phyloP scores from a whole-genome alignment of 2,329 filamentous ascomycete species.

The Hymenoscyphus linearis region DNA sequence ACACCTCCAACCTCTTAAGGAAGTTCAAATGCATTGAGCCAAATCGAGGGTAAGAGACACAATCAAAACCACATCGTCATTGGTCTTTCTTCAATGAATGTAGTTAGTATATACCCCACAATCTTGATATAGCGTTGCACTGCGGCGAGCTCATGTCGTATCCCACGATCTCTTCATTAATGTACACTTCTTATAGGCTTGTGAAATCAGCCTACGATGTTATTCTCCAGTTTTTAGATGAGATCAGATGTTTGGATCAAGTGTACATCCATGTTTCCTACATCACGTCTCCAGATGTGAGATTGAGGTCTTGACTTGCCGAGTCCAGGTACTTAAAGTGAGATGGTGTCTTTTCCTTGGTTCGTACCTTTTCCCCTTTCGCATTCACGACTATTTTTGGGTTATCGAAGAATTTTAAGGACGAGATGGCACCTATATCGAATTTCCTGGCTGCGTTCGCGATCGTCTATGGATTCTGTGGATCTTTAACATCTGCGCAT shows the following conservation, averaged over 20 bases:
- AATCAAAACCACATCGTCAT: neutral
- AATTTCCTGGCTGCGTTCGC: slow-evolving; percentile 6
- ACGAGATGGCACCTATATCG: slow-evolving; percentile 9
- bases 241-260: slow-evolving; percentile 8
- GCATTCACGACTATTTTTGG: neutral
- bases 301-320: neutral
- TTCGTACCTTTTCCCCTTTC: neutral
- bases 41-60: neutral
- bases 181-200: slow-evolving; percentile 3
- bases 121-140: neutral
- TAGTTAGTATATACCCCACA: neutral
- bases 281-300: neutral
- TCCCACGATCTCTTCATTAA: slow-evolving; percentile 1
- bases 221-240: slow-evolving; percentile 3
- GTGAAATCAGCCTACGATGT: slow-evolving; percentile 3
- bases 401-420: neutral
- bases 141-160: neutral
- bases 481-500: slow-evolving; percentile 6
- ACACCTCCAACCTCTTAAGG: neutral
- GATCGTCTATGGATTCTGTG: slow-evolving; percentile 8
- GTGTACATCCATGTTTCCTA: neutral
- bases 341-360: neutral
- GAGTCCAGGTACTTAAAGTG: slow-evolving; percentile 2
- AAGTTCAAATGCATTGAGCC: neutral
- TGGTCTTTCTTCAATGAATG: neutral